Base-by-base conservation (phyloP, 2,329 filamentous ascomycete genomes). In the Hymenoscyphus albidus region DNA sequence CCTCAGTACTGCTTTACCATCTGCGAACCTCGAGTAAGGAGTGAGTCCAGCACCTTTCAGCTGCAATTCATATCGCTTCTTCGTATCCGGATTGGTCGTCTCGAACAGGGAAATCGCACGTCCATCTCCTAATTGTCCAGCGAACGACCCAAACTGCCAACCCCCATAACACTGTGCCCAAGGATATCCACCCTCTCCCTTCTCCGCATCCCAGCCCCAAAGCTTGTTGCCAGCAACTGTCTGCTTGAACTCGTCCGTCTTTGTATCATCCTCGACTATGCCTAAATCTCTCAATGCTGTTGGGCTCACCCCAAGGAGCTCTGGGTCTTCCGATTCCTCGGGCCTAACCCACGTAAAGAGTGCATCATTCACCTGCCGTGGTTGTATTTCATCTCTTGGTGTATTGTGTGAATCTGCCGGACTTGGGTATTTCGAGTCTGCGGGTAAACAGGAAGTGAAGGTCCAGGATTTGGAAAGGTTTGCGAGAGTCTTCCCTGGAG, bases 141-240 rank as follows among this genome's bases (percentile, higher is more conserved):
- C 95, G 94, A 94, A 99, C 70, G 90, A 87, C 5, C 95, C 95
- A 75, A 88, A 87, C 74, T 88, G 83, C 73, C 84, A 87, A 64
- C 94, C 94, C 64, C 95, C 95, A 76, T 99, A 99, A 79, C 95
- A 98, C 78, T 99, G 95, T 39, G 95, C 93, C 95, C 95, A 99
- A 0, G 95, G 94, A 76, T 99, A 99, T 55, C 95, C 87, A 22
- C 90, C 89, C 64, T 86, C 80, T 31, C 79, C 75, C 69, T 81
- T 82, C 64, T 87, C 83, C 65, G 89, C 85, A 68, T 92, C 85
- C 85, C 90, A 91, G 59, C 93, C 94, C 63, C 90, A 85, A 14
- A 97, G 83, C 73, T 87, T 88, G 75, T 95, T 96, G 2, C 95
- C 95, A 0, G 91, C 87, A 6, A 96, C 90, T 0, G 92, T 82